Evolutionary conservation across 1,284 basidiomycete species (phyloP).

Genomic region (Chiua sp.): DNA sequence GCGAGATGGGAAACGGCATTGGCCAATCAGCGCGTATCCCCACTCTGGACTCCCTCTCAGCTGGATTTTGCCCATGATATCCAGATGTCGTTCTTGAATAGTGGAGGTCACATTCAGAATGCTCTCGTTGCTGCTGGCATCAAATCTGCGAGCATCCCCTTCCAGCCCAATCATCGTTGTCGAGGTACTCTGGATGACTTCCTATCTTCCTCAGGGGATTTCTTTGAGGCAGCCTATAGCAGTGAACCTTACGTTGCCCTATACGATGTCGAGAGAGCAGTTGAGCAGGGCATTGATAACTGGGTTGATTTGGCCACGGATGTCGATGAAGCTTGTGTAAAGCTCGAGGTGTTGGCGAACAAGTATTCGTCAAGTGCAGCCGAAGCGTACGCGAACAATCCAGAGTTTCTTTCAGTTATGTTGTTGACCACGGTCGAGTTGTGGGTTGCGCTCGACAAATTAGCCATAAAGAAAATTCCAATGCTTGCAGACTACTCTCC

Average conservation of each 20-base stretch:
- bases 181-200: conserved; percentile 18
- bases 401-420: conserved; percentile 47
- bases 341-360: conserved; percentile 28
- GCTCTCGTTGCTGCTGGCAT: conserved; percentile 6
- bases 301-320: conserved; percentile 31
- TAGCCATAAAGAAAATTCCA: conserved; percentile 38
- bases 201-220: conserved; percentile 5
- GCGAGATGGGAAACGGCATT: conserved; percentile 9
- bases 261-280: conserved; percentile 38
- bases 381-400: conserved; percentile 35
- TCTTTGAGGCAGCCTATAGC: conserved; percentile 13
- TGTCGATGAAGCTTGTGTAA: conserved; percentile 5
- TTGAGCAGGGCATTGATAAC: conserved; percentile 30
- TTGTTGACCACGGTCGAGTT: conserved; percentile 49
- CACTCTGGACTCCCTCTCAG: conserved; percentile 29
- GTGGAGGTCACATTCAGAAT: conserved; percentile 29
- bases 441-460: conserved; percentile 50
- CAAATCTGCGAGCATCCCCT: conserved; percentile 1
- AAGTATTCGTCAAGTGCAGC: conserved; percentile 34
- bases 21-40: conserved; percentile 7
- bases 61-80: conserved; percentile 35
- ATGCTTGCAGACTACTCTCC: conserved; percentile 51
- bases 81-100: conserved; percentile 33
- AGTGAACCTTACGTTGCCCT: conserved; percentile 26
- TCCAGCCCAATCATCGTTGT: conserved; percentile 12